A percentile compares a stretch with the other conserved stretches of the same genome.
These are phyloP conservation scores for Medicago lupulina DNA, from an alignment of 306 rosid genomes.

Conservation along the genomic window DNA sequence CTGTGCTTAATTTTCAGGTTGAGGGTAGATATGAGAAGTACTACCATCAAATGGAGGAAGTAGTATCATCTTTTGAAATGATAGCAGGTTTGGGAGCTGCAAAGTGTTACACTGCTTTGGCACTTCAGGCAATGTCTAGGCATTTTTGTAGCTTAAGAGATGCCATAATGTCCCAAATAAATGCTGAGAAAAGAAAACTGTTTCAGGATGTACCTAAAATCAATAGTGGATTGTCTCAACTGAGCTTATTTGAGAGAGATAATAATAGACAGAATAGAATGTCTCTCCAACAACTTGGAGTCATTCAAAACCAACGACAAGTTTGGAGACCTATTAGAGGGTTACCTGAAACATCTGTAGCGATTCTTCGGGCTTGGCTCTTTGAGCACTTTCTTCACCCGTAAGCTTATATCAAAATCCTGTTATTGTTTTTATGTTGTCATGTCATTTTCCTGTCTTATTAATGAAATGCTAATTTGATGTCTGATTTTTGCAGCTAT, in stretches of 20 bases:
- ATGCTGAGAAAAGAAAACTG: conserved; percentile 61
- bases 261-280: conserved; percentile 48
- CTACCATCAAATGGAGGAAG: conserved; percentile 80
- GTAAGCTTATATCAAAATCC: conserved; percentile 50
- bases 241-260: conserved; percentile 68
- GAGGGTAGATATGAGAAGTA: conserved; percentile 76
- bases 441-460: background rate
- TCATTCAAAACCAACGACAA: conserved; percentile 73
- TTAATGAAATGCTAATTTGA: conserved; percentile 31
- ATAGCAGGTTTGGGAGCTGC: conserved; percentile 80
- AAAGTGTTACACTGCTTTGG: conserved; percentile 73
- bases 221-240: conserved; percentile 61
- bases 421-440: conserved; percentile 8
- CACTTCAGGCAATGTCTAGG: conserved; percentile 87
- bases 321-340: conserved; percentile 91
- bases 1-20: conserved; percentile 55
- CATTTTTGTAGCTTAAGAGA: conserved; percentile 80
- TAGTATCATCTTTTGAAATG: conserved; percentile 66
- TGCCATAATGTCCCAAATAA: conserved; percentile 65
- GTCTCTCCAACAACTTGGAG: conserved; percentile 75
- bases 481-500: conserved; percentile 59
- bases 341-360: conserved; percentile 82
- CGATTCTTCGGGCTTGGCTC: conserved; percentile 85
- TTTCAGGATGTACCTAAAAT: conserved; percentile 68
- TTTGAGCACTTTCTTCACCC: conserved; percentile 94